A percentile compares a stretch with the other conserved stretches of the same genome.
Conservation (phyloP, 768 basidiomycete species). For the Termitomyces sp. region DNA sequence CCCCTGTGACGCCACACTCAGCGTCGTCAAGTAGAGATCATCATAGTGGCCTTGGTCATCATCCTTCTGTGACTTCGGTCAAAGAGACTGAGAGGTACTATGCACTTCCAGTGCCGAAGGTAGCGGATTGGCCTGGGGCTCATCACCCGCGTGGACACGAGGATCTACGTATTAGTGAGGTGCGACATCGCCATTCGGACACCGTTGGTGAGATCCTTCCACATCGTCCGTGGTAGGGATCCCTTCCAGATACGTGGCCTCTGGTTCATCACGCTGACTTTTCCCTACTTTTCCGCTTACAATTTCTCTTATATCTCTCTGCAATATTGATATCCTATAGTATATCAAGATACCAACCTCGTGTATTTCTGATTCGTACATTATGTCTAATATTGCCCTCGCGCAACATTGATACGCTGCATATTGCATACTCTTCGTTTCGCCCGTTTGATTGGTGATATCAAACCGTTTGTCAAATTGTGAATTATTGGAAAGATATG, state of each 20-base stretch:
- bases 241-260: background rate
- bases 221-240: constrained; percentile 43
- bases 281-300: background rate
- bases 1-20: constrained; percentile 54
- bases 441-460: background rate
- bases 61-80: background rate
- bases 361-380: constrained; percentile 4
- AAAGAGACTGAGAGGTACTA: constrained; percentile 13
- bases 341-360: constrained; percentile 8
- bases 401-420: background rate
- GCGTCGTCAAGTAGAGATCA: constrained; percentile 22
- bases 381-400: constrained; percentile 9
- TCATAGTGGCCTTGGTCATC: background rate
- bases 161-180: constrained; percentile 20
- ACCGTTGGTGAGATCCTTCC: constrained; percentile 40
- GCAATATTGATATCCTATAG: constrained; percentile 8
- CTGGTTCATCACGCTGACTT: background rate
- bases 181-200: constrained; percentile 22
- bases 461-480: background rate
- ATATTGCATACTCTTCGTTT: background rate
- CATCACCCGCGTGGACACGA: constrained; percentile 13
- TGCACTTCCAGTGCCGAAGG: background rate
- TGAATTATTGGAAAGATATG: background rate
- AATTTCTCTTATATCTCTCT: background rate
- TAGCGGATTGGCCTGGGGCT: constrained; percentile 10